Percentiles rank a stretch among this genome's conserved stretches.
phyloP scores from a whole-genome alignment of 352 stramenopile species.

The Globisporangium acanthophoron region DNA sequence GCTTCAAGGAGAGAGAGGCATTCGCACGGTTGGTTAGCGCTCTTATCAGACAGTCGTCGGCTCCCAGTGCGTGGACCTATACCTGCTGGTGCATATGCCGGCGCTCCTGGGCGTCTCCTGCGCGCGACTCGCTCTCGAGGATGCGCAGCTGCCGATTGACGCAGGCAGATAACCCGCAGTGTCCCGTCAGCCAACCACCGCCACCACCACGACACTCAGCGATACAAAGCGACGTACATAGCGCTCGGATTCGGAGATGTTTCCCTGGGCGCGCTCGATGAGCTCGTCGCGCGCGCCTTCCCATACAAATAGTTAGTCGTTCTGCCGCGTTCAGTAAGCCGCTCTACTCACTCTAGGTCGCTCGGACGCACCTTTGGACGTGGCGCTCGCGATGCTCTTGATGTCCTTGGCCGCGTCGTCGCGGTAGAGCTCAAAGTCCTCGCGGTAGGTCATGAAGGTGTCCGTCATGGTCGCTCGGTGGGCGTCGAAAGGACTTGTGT shows the following conservation, averaged over 20 bases:
- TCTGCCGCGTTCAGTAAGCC: too few relatives aligned
- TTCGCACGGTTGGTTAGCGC: neutral
- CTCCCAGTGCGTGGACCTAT: neutral
- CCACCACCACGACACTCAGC: neutral
- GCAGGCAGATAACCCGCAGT: neutral
- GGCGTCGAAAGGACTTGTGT: neutral
- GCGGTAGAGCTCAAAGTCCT: constrained; percentile 82
- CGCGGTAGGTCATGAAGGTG: constrained; percentile 72
- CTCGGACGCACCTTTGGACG: constrained; percentile 17
- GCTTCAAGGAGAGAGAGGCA: constrained; percentile 12
- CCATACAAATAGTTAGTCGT: neutral
- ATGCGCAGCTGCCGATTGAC: constrained; percentile 50
- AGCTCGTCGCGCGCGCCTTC: constrained; percentile 42
- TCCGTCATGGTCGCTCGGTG: constrained; percentile 45
- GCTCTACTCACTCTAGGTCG: neutral
- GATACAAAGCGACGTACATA: constrained; percentile 30
- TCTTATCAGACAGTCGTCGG: too few relatives aligned
- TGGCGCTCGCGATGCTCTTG: constrained; percentile 46
- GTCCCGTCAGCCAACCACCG: neutral
- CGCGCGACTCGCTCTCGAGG: constrained; percentile 75
- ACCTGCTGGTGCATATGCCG: constrained; percentile 80
- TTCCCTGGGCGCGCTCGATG: constrained; percentile 46
- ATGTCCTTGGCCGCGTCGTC: constrained; percentile 74
- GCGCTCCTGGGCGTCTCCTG: constrained; percentile 71
- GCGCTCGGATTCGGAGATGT: constrained; percentile 73